Conservation (phyloP, 306 rosid species). For the Quercus bicolor region DNA sequence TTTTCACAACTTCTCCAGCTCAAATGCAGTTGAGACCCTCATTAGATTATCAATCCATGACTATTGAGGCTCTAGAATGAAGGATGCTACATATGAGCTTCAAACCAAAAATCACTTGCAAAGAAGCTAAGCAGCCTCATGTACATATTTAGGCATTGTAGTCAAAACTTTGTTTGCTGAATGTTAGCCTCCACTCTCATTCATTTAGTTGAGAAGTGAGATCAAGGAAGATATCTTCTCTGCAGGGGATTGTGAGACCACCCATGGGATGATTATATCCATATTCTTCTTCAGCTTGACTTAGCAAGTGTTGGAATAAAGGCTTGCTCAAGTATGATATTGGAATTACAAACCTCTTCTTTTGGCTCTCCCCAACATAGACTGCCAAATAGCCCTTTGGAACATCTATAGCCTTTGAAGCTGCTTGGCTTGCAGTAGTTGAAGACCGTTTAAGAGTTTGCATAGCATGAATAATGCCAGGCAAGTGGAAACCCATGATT, state of each 20-base stretch:
- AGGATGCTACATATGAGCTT: no score
- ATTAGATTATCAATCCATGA: no score
- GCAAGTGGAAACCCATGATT: constrained; percentile 26
- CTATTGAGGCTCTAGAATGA: no score
- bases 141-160: no score
- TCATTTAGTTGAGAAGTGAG: constrained; percentile 23
- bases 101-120: no score
- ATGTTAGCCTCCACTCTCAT: constrained; percentile 1
- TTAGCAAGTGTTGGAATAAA: constrained; percentile 31
- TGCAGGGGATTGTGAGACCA: constrained; percentile 38
- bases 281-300: constrained; percentile 30
- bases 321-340: constrained; percentile 35
- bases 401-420: constrained; percentile 15
- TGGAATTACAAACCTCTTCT: constrained; percentile 39
- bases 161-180: not conserved
- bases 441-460: not conserved
- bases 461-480: not conserved
- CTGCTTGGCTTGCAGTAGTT: constrained; percentile 3
- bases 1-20: no score
- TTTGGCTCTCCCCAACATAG: constrained; percentile 42
- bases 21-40: no score
- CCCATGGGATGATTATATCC: constrained; percentile 44
- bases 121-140: no score
- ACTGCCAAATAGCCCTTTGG: constrained; percentile 49
- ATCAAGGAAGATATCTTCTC: constrained; percentile 23